Evolutionary conservation across 2,329 filamentous ascomycete species (phyloP), one percentile per base, ranked within the genome.

Genomic region (Cordyceps tenuipes): DNA sequence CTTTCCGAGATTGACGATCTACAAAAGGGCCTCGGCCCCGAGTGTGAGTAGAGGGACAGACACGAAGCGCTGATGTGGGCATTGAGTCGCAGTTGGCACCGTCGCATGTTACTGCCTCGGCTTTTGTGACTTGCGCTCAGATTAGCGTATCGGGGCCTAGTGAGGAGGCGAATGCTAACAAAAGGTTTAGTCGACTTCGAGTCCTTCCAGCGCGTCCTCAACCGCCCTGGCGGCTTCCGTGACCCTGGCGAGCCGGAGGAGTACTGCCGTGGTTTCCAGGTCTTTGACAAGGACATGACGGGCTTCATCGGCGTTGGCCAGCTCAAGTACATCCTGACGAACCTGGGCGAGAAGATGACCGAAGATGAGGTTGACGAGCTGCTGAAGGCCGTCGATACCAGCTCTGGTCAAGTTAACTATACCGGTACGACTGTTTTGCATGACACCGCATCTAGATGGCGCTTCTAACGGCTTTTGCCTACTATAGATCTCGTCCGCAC

Each of bases 341-440:
- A 97, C 74, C 78, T 99, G 69, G 94, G 94, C 69, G 94, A 99
- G 87, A 97, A 97, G 83, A 97, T 99, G 91, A 90, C 89, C 63
- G 93, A 99, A 69, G 94, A 97, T 65, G 94, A 99, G 81, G 94
- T 99, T 53, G 93, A 97, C 74, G 94, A 99, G 82, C 83, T 99
- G 72, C 86, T 99, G 75, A 99, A 97, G 86, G 91, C 92, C 0
- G 93, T 97, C 65, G 94, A 99, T 73, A 96, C 92, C 63, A 94
- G 88, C 77, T 93, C 88, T 60, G 92, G 93, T 67, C 92, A 97
- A 83, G 90, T 99, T 76, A 96, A 97, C 80, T 99, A 99, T 76
- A 92, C 89, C 66, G 91, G 91, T 94, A 80, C 65, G 86, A 29
- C 73, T 50, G 46, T 19, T 31, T 17, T 21, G 13, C 39, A 10